Conservation (phyloP, 2,329 filamentous ascomycete species). For the Hirsutella thompsonii region DNA sequence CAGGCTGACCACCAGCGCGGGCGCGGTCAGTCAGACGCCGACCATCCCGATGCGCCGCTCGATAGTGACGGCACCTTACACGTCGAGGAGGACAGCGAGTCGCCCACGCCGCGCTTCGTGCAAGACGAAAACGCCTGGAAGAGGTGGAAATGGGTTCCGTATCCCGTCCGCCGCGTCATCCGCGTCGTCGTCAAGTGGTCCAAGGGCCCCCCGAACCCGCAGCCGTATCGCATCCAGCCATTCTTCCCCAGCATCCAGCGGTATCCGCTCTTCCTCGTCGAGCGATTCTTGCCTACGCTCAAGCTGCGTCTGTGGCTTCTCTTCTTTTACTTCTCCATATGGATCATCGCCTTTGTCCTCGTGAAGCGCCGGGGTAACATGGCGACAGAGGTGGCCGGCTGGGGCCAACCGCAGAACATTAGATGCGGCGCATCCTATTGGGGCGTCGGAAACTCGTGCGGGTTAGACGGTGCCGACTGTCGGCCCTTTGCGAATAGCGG, state of each 20-base stretch:
- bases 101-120: constrained; percentile 46
- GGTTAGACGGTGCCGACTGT: constrained; percentile 61
- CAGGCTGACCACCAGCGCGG: constrained; percentile 3
- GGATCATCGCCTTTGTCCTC: constrained; percentile 57
- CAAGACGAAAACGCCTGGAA: constrained; percentile 37
- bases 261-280: constrained; percentile 49
- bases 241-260: constrained; percentile 55
- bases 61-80: constrained; percentile 24
- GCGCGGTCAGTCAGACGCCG: constrained; percentile 8
- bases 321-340: constrained; percentile 47
- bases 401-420: constrained; percentile 52
- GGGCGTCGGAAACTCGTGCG: constrained; percentile 57
- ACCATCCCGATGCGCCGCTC: constrained; percentile 30
- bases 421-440: constrained; percentile 60
- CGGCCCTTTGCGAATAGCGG: constrained; percentile 59
- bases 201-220: constrained; percentile 41
- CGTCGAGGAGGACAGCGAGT: constrained; percentile 26
- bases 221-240: constrained; percentile 35
- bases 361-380: constrained; percentile 51
- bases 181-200: constrained; percentile 35
- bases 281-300: constrained; percentile 46
- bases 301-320: constrained; percentile 47
- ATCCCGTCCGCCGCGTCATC: constrained; percentile 33
- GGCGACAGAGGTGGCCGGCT: constrained; percentile 50
- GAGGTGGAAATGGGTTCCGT: constrained; percentile 46